phyloP scores from a whole-genome alignment of 495 filamentous ascomycete species.

The Penicillium fimorum region DNA sequence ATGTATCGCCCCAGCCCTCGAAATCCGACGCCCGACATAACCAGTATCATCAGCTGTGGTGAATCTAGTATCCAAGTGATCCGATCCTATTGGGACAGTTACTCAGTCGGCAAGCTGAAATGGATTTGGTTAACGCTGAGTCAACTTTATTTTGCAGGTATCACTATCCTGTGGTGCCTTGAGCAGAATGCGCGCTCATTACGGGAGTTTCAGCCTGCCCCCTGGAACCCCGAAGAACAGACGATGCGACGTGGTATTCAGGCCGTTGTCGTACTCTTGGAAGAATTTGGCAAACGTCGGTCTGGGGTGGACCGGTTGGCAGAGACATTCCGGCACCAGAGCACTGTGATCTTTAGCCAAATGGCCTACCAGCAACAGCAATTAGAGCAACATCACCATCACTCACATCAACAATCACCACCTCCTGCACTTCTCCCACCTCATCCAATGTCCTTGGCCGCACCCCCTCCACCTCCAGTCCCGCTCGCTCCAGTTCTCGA shows the following conservation, averaged over 20 bases:
- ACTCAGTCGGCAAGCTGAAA: constrained; percentile 50
- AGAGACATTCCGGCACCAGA: constrained; percentile 46
- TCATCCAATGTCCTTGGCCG: constrained; percentile 23
- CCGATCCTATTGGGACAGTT: constrained; percentile 50
- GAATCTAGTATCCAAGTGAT: constrained; percentile 52
- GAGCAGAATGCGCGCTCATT: constrained; percentile 47
- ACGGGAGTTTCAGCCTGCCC: constrained; percentile 38
- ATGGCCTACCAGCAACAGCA: constrained; percentile 41
- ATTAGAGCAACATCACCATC: constrained; percentile 26
- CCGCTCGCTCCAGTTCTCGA: constrained; percentile 46
- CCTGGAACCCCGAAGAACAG: constrained; percentile 46
- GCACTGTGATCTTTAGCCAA: constrained; percentile 48
- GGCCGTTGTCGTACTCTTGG: constrained; percentile 47
- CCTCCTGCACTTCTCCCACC: constrained; percentile 26
- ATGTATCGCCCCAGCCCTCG: constrained; percentile 51
- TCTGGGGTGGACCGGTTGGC: constrained; percentile 48
- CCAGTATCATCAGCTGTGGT: constrained; percentile 48
- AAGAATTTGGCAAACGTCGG: constrained; percentile 49
- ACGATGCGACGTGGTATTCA: constrained; percentile 47
- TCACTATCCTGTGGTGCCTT: constrained; percentile 50
- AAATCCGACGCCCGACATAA: constrained; percentile 44
- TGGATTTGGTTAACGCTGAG: constrained; percentile 56
- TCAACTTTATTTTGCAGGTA: constrained; percentile 52
- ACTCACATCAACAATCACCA: constrained; percentile 18
- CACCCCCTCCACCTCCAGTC: constrained; percentile 35